Base-by-base conservation (phyloP, 1,284 basidiomycete genomes). In the Trichosporon coremiiforme region DNA sequence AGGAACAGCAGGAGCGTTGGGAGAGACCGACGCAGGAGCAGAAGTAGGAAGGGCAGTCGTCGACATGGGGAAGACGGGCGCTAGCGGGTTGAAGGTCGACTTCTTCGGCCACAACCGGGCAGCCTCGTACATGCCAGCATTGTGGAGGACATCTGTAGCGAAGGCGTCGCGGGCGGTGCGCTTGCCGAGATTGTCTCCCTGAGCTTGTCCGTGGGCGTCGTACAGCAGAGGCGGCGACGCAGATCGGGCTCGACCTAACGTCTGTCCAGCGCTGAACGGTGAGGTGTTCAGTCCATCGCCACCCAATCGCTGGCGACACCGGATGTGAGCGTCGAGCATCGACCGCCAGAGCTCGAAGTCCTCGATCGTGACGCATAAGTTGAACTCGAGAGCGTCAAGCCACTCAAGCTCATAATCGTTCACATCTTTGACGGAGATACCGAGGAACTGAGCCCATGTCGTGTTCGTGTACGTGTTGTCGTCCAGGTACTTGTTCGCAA, bases 391-490 rank as follows among this genome's bases (percentile, higher is more conserved):
- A 4, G 71, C 70, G 45, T 72, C 70, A 10, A 74, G 68, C 73
- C 73, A 74, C 64, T 72, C 69, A 33, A 74, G 70, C 68, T 74
- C 73, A 25, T 74, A 74, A 10, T 70, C 77, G 84, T 95, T 95
- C 75, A 98, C 89, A 77, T 95, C 93, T 25, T 83, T 80, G 65
- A 98, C 85, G 10, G 90, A 88, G 74, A 97, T 92, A 3, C 90
- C 90, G 0, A 94, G 94, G 5, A 98, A 91, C 73, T 96, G 93
- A 0, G 93, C 91, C 95, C 95, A 98, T 0, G 95, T 98, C 81
- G 93, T 92, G 85, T 96, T 97, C 66, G 95, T 95, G 84, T 96
- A 96, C 0, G 94, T 96, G 80, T 95, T 95, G 79, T 95, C 93
- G 80, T 95, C 93, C 67, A 95, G 86, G 79, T 94, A 94, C 85